Evolutionary conservation across 108 stramenopile genomes (phyloP).

Genomic region (Fistulifera pelliculosa): DNA sequence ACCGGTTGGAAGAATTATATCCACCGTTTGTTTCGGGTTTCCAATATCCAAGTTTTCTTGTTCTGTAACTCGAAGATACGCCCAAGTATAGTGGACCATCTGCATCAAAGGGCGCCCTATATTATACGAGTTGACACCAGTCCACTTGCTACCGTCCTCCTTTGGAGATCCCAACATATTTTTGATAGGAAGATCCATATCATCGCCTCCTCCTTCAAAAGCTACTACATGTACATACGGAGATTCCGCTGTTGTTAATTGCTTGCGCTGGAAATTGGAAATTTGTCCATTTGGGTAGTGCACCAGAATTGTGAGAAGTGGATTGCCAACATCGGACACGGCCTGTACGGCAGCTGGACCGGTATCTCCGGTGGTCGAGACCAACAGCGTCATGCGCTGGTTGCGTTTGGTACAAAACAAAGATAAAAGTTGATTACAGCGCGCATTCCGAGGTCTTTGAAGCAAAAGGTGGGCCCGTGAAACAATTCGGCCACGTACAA

Average conservation of each 20-base stretch:
- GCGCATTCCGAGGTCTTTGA: constrained; percentile 87
- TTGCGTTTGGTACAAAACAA: constrained; percentile 52
- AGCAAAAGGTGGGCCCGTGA: constrained; percentile 88
- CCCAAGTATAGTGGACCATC: constrained; percentile 83
- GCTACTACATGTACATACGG: constrained; percentile 48
- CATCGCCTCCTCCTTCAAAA: constrained; percentile 86
- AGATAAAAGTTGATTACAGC: constrained; percentile 48
- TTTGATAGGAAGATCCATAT: constrained; percentile 87
- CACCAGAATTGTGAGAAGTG: constrained; percentile 53
- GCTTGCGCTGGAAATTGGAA: constrained; percentile 73
- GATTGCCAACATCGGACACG: constrained; percentile 49
- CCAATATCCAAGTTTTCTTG: constrained; percentile 9
- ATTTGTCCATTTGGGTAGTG: constrained; percentile 86
- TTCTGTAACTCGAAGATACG: constrained; percentile 67
- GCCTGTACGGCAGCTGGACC: constrained; percentile 89
- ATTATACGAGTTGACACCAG: constrained; percentile 83
- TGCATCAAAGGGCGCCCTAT: constrained; percentile 78
- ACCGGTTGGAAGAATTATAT: constrained; percentile 83
- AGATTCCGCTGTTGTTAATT: constrained; percentile 59
- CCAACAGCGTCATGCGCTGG: constrained; percentile 48
- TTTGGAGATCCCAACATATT: constrained; percentile 22
- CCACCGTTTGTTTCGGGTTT: constrained; percentile 18
- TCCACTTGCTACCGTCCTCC: constrained; percentile 16
- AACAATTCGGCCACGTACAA: constrained; percentile 76
- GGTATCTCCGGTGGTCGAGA: constrained; percentile 84